Conservation (phyloP, 306 rosid species). For the Albizia julibrissin region DNA sequence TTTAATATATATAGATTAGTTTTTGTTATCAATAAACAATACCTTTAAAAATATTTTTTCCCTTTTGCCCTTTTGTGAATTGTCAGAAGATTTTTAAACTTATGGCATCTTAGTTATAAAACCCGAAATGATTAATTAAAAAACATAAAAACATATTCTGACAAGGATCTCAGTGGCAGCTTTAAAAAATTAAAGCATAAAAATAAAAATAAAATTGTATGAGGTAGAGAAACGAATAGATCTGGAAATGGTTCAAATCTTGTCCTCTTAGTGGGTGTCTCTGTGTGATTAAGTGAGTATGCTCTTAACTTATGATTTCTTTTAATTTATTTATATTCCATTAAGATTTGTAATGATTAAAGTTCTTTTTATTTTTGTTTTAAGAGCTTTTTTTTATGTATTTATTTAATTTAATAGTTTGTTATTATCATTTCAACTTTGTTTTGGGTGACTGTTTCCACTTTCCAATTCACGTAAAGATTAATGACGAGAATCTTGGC, state of each 20-base stretch:
- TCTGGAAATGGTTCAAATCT: constrained; percentile 26
- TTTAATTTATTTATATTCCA: background rate
- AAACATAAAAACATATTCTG: background rate
- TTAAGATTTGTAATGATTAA: constrained; percentile 30
- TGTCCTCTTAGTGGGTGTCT: constrained; percentile 30
- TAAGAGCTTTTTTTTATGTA: background rate
- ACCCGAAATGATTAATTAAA: background rate
- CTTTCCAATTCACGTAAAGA: constrained; percentile 12
- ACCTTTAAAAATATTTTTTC: too few relatives aligned
- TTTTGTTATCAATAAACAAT: background rate
- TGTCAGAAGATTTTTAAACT: background rate
- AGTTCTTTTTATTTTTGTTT: background rate
- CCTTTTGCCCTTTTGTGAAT: background rate
- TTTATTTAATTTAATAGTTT: background rate
- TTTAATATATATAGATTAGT: too few relatives aligned
- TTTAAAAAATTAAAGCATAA: background rate
- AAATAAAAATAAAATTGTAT: background rate
- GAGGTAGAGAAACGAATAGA: constrained; percentile 28
- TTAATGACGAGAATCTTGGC: constrained; percentile 16
- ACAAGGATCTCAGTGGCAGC: constrained; percentile 43
- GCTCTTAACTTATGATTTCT: constrained; percentile 4
- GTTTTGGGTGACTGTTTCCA: background rate
- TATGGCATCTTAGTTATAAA: background rate
- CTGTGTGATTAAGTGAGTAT: background rate
- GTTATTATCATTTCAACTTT: background rate